Evolutionary conservation across 768 basidiomycete genomes (phyloP).

Genomic region (Tricholomella constricta): DNA sequence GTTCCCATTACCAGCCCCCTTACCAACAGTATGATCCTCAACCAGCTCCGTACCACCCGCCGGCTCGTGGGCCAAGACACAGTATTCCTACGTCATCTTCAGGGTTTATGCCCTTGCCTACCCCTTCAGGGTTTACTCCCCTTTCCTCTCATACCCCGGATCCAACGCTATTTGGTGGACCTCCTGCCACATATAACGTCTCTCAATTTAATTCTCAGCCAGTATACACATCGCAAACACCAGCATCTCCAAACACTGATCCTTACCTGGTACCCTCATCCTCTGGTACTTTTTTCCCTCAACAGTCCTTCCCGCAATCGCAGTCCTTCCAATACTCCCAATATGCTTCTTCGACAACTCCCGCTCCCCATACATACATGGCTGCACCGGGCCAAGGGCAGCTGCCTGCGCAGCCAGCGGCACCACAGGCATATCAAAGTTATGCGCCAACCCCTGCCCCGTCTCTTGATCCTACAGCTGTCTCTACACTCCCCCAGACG

Average conservation of each 20-base stretch:
- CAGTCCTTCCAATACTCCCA: conserved; percentile 35
- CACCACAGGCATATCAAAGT: conserved; percentile 34
- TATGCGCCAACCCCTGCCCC: conserved; percentile 35
- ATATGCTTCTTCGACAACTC: conserved; percentile 37
- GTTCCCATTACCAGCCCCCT: conserved; percentile 31
- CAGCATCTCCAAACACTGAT: conserved; percentile 20
- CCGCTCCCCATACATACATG: conserved; percentile 42
- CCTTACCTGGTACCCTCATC: conserved; percentile 29
- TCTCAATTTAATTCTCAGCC: conserved; percentile 36
- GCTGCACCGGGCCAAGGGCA: conserved; percentile 20
- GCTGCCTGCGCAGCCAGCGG: conserved; percentile 31
- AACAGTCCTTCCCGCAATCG: conserved; percentile 37
- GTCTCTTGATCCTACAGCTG: conserved; percentile 33
- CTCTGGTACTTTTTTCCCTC: conserved; percentile 40
- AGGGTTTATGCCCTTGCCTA: conserved; percentile 64
- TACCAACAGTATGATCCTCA: conserved; percentile 43
- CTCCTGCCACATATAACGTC: conserved; percentile 30
- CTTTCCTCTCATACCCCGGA: conserved; percentile 46
- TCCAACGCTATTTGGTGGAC: conserved; percentile 10
- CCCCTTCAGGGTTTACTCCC: conserved; percentile 40
- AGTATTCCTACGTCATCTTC: conserved; percentile 68
- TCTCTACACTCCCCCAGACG: conserved; percentile 32
- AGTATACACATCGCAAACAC: conserved; percentile 29
- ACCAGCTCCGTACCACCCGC: conserved; percentile 35
- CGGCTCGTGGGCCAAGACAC: conserved; percentile 58